Evolutionary conservation across 2,329 filamentous ascomycete species (phyloP).

Genomic region (Penicillium griseofulvum): DNA sequence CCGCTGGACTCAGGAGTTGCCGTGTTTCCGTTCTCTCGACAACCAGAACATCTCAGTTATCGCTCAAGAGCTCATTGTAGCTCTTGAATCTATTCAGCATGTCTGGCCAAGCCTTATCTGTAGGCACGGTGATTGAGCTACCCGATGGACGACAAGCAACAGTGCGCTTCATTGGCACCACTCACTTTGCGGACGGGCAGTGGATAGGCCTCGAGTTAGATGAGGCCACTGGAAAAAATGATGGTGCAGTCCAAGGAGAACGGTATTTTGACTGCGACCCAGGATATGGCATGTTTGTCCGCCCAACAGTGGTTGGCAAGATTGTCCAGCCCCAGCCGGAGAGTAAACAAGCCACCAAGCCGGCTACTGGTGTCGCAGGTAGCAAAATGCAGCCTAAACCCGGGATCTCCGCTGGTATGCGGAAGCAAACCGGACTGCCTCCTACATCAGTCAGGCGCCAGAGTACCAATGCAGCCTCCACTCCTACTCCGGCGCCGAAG

Average conservation of each 20-base stretch:
- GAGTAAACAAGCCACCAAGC: constrained; percentile 38
- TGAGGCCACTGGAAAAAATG: constrained; percentile 82
- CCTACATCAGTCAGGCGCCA: constrained; percentile 59
- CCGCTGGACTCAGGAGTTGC: constrained; percentile 15
- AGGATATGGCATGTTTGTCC: constrained; percentile 80
- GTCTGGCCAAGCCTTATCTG: constrained; percentile 32
- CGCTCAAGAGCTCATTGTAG: constrained; percentile 13
- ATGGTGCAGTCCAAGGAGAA: constrained; percentile 83
- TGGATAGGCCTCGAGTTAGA: constrained; percentile 91
- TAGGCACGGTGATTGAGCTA: constrained; percentile 75
- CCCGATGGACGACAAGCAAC: constrained; percentile 72
- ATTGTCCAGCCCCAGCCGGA: constrained; percentile 40
- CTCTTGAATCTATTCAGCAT: constrained; percentile 12
- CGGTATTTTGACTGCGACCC: constrained; percentile 79
- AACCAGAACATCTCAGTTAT: constrained; percentile 7
- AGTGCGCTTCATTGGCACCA: constrained; percentile 77
- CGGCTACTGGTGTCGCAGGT: constrained; percentile 30
- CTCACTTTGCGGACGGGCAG: constrained; percentile 74
- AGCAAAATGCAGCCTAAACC: constrained; percentile 13
- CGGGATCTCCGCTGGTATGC: constrained; percentile 29
- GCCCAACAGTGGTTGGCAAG: constrained; percentile 65
- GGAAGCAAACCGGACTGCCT: constrained; percentile 51
- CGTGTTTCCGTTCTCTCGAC: constrained; percentile 2
- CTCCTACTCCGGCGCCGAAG: constrained; percentile 67
- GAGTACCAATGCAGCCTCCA: constrained; percentile 65